A percentile compares a stretch with the other conserved stretches of the same genome.
phyloP scores from a whole-genome alignment of 2,329 filamentous ascomycete species.

The Ascochyta lentis region DNA sequence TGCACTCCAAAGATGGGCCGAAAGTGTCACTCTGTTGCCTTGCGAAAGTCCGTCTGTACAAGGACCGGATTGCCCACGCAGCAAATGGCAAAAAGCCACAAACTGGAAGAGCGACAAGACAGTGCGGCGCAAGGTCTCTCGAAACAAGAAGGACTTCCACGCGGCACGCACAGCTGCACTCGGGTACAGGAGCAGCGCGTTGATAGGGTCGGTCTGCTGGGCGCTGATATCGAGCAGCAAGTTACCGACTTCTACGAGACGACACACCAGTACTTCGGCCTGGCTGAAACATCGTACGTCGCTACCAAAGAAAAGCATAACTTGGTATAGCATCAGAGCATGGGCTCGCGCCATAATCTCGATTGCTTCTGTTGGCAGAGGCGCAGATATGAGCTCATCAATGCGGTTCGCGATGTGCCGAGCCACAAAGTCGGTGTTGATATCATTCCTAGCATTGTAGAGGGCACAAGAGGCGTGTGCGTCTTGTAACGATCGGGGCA shows the following conservation, averaged over 20 bases:
- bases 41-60: conserved; percentile 21
- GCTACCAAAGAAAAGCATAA: conserved; percentile 36
- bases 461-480: conserved; percentile 62
- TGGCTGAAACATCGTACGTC: conserved; percentile 28
- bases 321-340: conserved; percentile 39
- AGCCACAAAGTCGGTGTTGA: conserved; percentile 58
- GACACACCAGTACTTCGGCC: conserved; percentile 23
- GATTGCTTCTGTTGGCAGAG: conserved; percentile 17
- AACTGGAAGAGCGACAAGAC: conserved; percentile 59
- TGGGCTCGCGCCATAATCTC: conserved; percentile 40
- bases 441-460: conserved; percentile 58
- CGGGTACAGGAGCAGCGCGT: conserved; percentile 48
- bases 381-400: conserved; percentile 50
- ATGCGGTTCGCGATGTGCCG: conserved; percentile 57
- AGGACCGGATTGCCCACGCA: conserved; percentile 19
- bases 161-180: conserved; percentile 48
- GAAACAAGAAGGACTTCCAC: conserved; percentile 61
- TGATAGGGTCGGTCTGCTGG: conserved; percentile 22
- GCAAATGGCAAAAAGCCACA: conserved; percentile 29
- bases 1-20: conserved; percentile 41
- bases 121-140: conserved; percentile 62
- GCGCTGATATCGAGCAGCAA: conserved; percentile 15
- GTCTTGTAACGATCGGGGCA: conserved; percentile 62
- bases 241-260: conserved; percentile 24
- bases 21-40: conserved; percentile 30